Percentiles rank a stretch among this genome's conserved stretches.
Conservation (phyloP, 257 asterid genomes). For the Cynanchum wilfordii region DNA sequence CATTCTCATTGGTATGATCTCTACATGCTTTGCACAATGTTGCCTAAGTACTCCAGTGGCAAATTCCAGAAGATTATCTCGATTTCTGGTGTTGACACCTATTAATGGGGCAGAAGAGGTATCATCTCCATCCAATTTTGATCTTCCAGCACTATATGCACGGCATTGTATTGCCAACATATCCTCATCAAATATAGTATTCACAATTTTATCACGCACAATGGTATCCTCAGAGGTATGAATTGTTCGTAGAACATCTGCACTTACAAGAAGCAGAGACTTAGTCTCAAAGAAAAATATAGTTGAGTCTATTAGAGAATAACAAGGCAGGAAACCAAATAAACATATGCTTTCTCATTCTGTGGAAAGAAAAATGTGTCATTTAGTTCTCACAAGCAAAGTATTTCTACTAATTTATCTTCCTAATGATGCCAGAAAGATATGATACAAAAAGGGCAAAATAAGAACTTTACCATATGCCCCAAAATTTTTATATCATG, state of each 20-base stretch:
- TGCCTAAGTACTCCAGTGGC: slow-evolving; percentile 57
- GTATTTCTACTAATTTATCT: neutral
- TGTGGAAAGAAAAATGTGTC: neutral
- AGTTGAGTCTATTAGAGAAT: neutral
- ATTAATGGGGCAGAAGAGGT: slow-evolving; percentile 49
- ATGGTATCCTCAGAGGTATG: slow-evolving; percentile 78
- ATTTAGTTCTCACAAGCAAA: neutral
- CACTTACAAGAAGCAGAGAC: slow-evolving; percentile 23
- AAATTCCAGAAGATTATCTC: slow-evolving; percentile 59
- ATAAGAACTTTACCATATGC: neutral
- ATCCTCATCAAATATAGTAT: slow-evolving; percentile 76
- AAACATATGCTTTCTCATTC: neutral
- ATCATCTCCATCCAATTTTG: slow-evolving; percentile 48
- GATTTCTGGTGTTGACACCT: slow-evolving; percentile 56
- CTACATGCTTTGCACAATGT: slow-evolving; percentile 93
- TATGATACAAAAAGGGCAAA: neutral
- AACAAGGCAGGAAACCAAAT: neutral
- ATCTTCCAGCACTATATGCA: slow-evolving; percentile 51
- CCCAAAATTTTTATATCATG: neutral
- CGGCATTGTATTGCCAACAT: slow-evolving; percentile 37
- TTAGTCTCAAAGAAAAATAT: slow-evolving; percentile 11
- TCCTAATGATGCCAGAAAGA: neutral
- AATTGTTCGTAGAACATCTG: slow-evolving; percentile 74
- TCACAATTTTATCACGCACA: slow-evolving; percentile 65
- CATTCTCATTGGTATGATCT: slow-evolving; percentile 68